These are phyloP conservation scores for Malus hybrid DNA, from an alignment of 331 rosid species.

Conservation along the genomic window DNA sequence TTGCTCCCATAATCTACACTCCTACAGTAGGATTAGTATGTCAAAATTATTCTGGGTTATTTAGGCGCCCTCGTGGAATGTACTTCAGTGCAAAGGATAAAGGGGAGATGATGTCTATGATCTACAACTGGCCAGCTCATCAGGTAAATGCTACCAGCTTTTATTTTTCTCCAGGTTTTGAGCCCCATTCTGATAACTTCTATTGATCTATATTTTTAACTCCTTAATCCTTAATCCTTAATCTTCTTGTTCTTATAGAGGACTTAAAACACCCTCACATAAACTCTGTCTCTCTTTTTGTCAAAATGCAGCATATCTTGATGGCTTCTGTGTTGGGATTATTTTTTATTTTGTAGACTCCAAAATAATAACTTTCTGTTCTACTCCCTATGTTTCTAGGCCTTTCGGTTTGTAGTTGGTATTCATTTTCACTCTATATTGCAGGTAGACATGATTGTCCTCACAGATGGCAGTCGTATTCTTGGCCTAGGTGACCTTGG, in stretches of 20 bases:
- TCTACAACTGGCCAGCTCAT: constrained; percentile 88
- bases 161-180: not conserved
- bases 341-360: not conserved
- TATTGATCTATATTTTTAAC: not conserved
- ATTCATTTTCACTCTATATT: constrained; percentile 17
- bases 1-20: constrained; percentile 92
- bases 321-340: not conserved
- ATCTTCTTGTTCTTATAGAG: no score
- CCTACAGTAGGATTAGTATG: constrained; percentile 96
- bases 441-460: constrained; percentile 98
- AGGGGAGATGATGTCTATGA: constrained; percentile 99
- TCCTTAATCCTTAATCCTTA: no score
- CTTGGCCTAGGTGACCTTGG: constrained; percentile 99
- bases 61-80: constrained; percentile 98
- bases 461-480: constrained; percentile 98
- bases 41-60: constrained; percentile 91
- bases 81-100: constrained; percentile 97
- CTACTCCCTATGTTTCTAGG: not conserved
- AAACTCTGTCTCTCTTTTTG: no score
- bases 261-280: no score
- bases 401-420: not conserved
- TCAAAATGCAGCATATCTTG: no score
- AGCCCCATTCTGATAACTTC: not conserved
- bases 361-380: not conserved
- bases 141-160: constrained; percentile 34